These are phyloP conservation scores for Colletotrichum orbiculare DNA, from an alignment of 2,329 filamentous ascomycete species.

Conservation along the genomic window DNA sequence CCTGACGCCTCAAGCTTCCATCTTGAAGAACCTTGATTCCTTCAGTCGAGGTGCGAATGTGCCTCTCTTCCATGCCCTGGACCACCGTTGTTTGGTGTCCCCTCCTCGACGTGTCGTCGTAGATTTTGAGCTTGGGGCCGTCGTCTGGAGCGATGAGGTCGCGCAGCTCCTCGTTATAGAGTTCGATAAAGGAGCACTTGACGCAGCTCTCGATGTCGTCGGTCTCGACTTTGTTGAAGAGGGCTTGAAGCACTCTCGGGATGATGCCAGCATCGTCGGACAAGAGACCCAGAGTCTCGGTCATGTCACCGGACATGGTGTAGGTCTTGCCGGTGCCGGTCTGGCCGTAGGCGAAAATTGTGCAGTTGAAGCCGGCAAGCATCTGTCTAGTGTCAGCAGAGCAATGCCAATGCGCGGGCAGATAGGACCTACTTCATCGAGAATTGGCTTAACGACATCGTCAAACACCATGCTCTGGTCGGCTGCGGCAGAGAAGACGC, in stretches of 20 bases:
- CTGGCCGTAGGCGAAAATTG: constrained; percentile 98
- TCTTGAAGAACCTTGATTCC: constrained; percentile 90
- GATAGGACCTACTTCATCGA: constrained; percentile 79
- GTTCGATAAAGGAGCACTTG: constrained; percentile 97
- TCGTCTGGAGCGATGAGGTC: constrained; percentile 89
- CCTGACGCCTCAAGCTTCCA: constrained; percentile 93
- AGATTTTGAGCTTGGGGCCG: constrained; percentile 90
- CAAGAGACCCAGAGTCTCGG: constrained; percentile 82
- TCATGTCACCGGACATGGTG: constrained; percentile 99
- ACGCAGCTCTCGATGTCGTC: constrained; percentile 87
- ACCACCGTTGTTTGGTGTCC: constrained; percentile 89
- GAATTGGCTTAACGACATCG: constrained; percentile 90
- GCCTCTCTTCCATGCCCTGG: constrained; percentile 97
- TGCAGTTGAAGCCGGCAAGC: constrained; percentile 95
- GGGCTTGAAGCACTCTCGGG: constrained; percentile 85
- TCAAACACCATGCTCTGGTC: constrained; percentile 96
- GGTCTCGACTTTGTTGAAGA: constrained; percentile 86
- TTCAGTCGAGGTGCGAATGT: constrained; percentile 85
- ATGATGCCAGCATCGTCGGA: constrained; percentile 96
- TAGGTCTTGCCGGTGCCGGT: constrained; percentile 99
- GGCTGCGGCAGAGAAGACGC: constrained; percentile 93
- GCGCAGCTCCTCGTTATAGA: constrained; percentile 97
- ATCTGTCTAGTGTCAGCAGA: constrained; percentile 69
- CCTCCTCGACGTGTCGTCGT: constrained; percentile 87
- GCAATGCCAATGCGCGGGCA: not conserved